Evolutionary conservation across 768 basidiomycete genomes (phyloP).

Genomic region (Thelephora ganbajun): DNA sequence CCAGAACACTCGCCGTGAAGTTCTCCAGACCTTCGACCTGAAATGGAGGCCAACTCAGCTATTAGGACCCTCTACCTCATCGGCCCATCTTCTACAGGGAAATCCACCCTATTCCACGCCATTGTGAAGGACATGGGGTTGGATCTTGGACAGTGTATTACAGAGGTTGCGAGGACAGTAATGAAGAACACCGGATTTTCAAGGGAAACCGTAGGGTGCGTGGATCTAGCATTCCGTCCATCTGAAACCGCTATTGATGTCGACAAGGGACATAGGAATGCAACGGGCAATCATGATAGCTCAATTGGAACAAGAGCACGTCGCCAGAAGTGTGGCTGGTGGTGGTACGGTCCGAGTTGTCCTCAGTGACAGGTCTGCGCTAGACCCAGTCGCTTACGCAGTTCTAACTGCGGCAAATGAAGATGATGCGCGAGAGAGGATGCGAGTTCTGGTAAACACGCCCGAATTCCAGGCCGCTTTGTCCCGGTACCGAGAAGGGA

Average conservation of each 20-base stretch:
- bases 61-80: slow-evolving; percentile 12
- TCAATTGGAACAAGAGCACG: slow-evolving; percentile 33
- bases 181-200: slow-evolving; percentile 41
- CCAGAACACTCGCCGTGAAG: no score
- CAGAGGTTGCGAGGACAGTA: slow-evolving; percentile 46
- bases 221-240: neutral
- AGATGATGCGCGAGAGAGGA: slow-evolving; percentile 21
- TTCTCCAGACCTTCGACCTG: no score
- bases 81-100: slow-evolving; percentile 42
- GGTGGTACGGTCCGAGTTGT: slow-evolving; percentile 17
- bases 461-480: slow-evolving; percentile 28
- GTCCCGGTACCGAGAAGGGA: slow-evolving; percentile 27
- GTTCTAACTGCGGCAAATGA: slow-evolving; percentile 26
- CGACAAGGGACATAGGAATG: slow-evolving; percentile 36
- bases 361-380: slow-evolving; percentile 49
- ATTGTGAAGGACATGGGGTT: slow-evolving; percentile 29
- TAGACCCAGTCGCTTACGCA: slow-evolving; percentile 52
- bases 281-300: slow-evolving; percentile 47
- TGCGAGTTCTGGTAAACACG: slow-evolving; percentile 20
- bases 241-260: neutral
- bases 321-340: slow-evolving; percentile 7
- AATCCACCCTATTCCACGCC: slow-evolving; percentile 50
- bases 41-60: neutral
- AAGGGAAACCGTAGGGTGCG: slow-evolving; percentile 21
- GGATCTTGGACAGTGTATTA: slow-evolving; percentile 24